Evolutionary conservation across 1,139 yeast genomes (phyloP), one percentile per base, ranked within the genome.

Genomic region (Protomyces lactucae-debilis): DNA sequence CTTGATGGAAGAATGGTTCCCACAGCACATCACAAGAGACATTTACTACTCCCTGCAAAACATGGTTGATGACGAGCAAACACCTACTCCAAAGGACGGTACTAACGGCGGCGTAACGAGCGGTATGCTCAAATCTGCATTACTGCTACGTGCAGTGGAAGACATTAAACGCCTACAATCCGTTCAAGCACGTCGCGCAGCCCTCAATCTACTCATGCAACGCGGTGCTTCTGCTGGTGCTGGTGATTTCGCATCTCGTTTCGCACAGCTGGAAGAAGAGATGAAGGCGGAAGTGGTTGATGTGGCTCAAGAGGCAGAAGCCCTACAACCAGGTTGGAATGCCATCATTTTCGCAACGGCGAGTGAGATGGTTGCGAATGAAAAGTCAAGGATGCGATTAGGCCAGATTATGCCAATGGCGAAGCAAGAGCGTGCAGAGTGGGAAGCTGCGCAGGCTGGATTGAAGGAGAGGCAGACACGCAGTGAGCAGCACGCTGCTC

Each of bases 221-320:
- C 85, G 84, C 64, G 98, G 98, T 0, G 48, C 48, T 4, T 18
- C 48, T 18, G 48, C 48, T 21, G 84, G 92, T 40, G 85, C 93
- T 68, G 97, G 97, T 43, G 95, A 88, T 66, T 79, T 88, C 55
- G 88, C 83, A 81, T 87, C 87, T 73, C 86, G 95, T 71, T 91
- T 82, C 75, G 86, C 85, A 70, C 81, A 90, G 61, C 91, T 90
- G 70, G 83, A 83, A 68, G 89, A 90, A 75, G 75, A 90, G 68
- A 87, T 87, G 71, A 95, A 91, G 72, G 73, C 87, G 39, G 99
- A 93, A 73, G 78, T 93, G 70, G 83, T 85, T 73, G 92, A 87
- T 65, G 81, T 91, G 64, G 86, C 88, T n/a, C 77, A 75, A 65
- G 97, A 90, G 75, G 89, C 95, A 57, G 91, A 89, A 72, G 70